Conservation (phyloP, 257 asterid genomes). For the Salvia splendens region DNA sequence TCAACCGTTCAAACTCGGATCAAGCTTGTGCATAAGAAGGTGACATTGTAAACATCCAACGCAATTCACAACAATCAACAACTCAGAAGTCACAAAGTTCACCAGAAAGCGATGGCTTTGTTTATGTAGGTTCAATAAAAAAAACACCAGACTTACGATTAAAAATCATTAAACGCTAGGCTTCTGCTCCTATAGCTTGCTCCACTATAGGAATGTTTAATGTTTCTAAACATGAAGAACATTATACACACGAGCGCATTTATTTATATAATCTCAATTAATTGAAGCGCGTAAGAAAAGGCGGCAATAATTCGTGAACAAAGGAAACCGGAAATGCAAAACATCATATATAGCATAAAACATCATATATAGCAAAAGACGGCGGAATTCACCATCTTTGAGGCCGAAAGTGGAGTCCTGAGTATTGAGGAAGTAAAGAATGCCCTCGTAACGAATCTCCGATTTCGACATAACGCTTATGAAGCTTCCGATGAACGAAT, state of each 20-base stretch:
- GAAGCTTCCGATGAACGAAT: slow-evolving; percentile 74
- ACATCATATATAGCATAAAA: background rate
- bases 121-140: background rate
- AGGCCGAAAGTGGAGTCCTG: slow-evolving; percentile 72
- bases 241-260: background rate
- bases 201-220: background rate
- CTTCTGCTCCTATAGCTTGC: slow-evolving; percentile 4
- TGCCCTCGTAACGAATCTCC: slow-evolving; percentile 85
- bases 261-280: background rate
- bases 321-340: slow-evolving; percentile 12
- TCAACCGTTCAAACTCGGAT: background rate
- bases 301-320: background rate
- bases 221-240: slow-evolving; percentile 11
- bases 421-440: slow-evolving; percentile 60
- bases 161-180: slow-evolving; percentile 15
- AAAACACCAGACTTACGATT: background rate
- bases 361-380: background rate
- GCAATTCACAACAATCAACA: slow-evolving; percentile 4
- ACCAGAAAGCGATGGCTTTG: background rate
- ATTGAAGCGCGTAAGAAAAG: slow-evolving; percentile 17
- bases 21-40: slow-evolving; percentile 11
- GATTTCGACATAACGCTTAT: slow-evolving; percentile 68
- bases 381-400: slow-evolving; percentile 51
- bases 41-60: background rate
- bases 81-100: background rate